phyloP scores from a whole-genome alignment of 148 eudicot species.

The Dysphania ambrosioides region DNA sequence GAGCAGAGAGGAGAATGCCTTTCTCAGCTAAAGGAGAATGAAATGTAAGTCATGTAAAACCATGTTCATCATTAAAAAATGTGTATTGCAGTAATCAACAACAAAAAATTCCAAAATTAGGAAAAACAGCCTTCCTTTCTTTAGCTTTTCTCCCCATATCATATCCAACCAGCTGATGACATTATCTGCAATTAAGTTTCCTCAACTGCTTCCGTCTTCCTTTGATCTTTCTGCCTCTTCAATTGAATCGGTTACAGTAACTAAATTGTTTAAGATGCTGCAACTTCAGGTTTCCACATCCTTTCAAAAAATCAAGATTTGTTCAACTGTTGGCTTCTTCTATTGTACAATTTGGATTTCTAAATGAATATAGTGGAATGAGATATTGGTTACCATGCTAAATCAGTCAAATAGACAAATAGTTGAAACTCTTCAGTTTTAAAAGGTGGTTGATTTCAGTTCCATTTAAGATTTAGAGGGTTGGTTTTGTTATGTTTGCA shows the following conservation, averaged over 20 bases:
- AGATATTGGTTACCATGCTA: too few relatives aligned
- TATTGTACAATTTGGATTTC: too few relatives aligned
- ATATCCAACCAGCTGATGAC: neutral
- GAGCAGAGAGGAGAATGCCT: conserved; percentile 85
- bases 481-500: too few relatives aligned
- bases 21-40: conserved; percentile 90
- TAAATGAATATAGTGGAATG: too few relatives aligned
- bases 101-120: neutral
- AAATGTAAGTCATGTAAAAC: conserved; percentile 56
- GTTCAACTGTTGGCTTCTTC: too few relatives aligned
- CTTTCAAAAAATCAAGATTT: too few relatives aligned
- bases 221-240: neutral
- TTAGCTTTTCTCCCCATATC: neutral
- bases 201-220: neutral
- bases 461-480: too few relatives aligned
- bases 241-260: neutral
- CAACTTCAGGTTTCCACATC: neutral
- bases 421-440: too few relatives aligned
- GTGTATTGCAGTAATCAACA: too few relatives aligned
- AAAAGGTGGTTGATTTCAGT: too few relatives aligned
- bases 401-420: too few relatives aligned
- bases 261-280: neutral
- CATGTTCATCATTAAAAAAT: neutral
- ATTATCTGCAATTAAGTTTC: neutral
- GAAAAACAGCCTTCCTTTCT: neutral